These are phyloP conservation scores for Microdochium trichocladiopsis DNA, from an alignment of 2,329 filamentous ascomycete genomes.

Conservation along the genomic window DNA sequence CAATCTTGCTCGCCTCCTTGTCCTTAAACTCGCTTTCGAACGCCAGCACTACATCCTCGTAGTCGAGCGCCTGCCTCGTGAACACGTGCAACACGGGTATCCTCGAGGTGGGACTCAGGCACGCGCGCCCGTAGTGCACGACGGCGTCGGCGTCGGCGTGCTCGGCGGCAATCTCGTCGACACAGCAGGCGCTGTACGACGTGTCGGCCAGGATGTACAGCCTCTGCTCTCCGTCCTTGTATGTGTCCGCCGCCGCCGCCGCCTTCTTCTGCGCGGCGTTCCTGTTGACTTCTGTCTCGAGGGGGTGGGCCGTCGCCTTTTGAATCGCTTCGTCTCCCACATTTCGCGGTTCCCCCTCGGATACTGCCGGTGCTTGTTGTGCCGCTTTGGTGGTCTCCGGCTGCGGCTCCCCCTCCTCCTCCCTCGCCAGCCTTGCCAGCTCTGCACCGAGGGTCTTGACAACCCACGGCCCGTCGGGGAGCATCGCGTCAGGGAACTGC, in stretches of 20 bases:
- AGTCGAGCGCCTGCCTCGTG: conserved; percentile 64
- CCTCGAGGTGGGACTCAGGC: conserved; percentile 80
- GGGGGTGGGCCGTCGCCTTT: background rate
- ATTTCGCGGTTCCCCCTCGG: no score
- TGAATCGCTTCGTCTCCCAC: background rate
- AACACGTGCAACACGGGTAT: conserved; percentile 89
- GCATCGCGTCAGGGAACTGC: conserved; percentile 95
- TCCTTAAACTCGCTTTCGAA: conserved; percentile 66
- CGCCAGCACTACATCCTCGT: conserved; percentile 46
- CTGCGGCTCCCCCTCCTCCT: no score
- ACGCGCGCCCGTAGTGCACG: conserved; percentile 89
- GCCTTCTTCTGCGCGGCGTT: background rate
- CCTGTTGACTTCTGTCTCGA: background rate
- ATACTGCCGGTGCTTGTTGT: no score
- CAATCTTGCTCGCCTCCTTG: conserved; percentile 54
- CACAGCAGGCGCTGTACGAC: conserved; percentile 93
- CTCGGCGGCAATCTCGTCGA: conserved; percentile 93
- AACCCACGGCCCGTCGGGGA: conserved; percentile 76
- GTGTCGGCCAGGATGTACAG: conserved; percentile 91
- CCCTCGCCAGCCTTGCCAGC: conserved; percentile 14
- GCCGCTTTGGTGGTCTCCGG: no score
- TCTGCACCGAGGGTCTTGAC: conserved; percentile 51
- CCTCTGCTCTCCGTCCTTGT: conserved; percentile 15
- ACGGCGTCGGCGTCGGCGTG: conserved; percentile 87
- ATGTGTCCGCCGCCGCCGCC: background rate